A percentile compares a stretch with the other conserved stretches of the same genome.
Conservation (phyloP, 805 yeast species). For the Huiozyma sinensis region DNA sequence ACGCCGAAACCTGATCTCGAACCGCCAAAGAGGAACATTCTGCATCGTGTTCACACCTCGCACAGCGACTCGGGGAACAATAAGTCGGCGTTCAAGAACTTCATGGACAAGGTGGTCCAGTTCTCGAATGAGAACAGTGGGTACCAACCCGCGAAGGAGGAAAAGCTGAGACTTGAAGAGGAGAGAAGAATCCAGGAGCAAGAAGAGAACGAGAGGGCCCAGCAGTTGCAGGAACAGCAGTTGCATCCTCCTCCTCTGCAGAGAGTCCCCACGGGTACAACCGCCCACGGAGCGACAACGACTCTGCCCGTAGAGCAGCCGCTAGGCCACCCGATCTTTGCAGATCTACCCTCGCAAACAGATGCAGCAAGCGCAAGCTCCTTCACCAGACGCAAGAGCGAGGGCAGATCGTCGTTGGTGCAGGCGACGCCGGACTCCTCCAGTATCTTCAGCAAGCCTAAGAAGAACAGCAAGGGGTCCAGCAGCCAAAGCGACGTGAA, state of each 20-base stretch:
- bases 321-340: neutral
- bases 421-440: slow-evolving; percentile 2
- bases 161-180: slow-evolving; percentile 4
- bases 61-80: slow-evolving; percentile 2
- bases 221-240: slow-evolving; percentile 1
- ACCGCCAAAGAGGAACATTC: neutral
- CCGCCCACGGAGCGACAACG: slow-evolving; percentile 12
- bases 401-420: neutral
- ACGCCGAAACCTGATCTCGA: slow-evolving; percentile 1
- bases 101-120: slow-evolving; percentile 23
- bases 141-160: slow-evolving; percentile 19
- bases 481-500: slow-evolving; percentile 1
- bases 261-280: neutral
- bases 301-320: slow-evolving; percentile 10
- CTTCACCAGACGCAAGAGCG: slow-evolving; percentile 6
- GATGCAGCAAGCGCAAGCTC: slow-evolving; percentile 7
- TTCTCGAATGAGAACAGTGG: slow-evolving; percentile 28
- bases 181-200: neutral
- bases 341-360: slow-evolving; percentile 1
- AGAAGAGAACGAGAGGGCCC: slow-evolving; percentile 1
- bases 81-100: slow-evolving; percentile 16
- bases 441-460: slow-evolving; percentile 7
- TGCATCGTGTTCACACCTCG: no score
- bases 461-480: slow-evolving; percentile 1
- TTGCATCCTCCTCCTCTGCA: slow-evolving; percentile 1